Percentiles rank a stretch among this genome's conserved stretches.
These are phyloP conservation scores for Podaxis carcinomalis DNA, from an alignment of 768 basidiomycete genomes.

Conservation along the genomic window DNA sequence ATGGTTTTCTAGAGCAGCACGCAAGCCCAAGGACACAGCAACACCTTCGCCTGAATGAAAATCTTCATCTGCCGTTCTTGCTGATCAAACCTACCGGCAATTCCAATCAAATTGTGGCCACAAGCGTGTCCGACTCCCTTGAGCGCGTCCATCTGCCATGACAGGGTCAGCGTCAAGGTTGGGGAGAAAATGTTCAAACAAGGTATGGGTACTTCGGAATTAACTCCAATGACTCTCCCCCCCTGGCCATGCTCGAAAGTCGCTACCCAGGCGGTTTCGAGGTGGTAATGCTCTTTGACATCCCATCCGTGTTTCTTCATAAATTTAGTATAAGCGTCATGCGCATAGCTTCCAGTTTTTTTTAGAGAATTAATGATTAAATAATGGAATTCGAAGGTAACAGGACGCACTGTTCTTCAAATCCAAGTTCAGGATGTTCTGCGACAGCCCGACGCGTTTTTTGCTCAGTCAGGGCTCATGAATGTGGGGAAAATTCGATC, in stretches of 20 bases:
- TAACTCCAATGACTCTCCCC: slow-evolving; percentile 70
- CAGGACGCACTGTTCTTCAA: slow-evolving; percentile 56
- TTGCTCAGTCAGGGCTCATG: background rate
- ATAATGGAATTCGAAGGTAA: too few species aligned
- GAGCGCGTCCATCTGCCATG: slow-evolving; percentile 57
- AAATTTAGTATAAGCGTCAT: slow-evolving; percentile 65
- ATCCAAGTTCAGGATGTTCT: slow-evolving; percentile 71
- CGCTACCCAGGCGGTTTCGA: slow-evolving; percentile 77
- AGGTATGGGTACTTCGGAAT: slow-evolving; percentile 55
- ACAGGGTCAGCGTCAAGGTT: background rate
- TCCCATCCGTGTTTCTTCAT: slow-evolving; percentile 63
- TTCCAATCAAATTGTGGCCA: slow-evolving; percentile 82
- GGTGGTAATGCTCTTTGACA: slow-evolving; percentile 54
- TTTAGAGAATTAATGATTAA: background rate
- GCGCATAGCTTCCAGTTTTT: slow-evolving; percentile 50
- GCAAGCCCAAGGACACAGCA: slow-evolving; percentile 67
- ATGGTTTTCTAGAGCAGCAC: slow-evolving; percentile 54
- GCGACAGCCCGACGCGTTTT: background rate
- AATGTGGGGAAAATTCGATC: background rate
- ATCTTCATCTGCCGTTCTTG: background rate
- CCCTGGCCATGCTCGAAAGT: slow-evolving; percentile 60
- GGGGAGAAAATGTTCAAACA: background rate
- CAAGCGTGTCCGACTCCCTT: slow-evolving; percentile 67
- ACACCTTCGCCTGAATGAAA: slow-evolving; percentile 40
- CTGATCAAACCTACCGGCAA: slow-evolving; percentile 31